phyloP scores from a whole-genome alignment of 176 grass and related monocot species.

The Oryza glumipatula region DNA sequence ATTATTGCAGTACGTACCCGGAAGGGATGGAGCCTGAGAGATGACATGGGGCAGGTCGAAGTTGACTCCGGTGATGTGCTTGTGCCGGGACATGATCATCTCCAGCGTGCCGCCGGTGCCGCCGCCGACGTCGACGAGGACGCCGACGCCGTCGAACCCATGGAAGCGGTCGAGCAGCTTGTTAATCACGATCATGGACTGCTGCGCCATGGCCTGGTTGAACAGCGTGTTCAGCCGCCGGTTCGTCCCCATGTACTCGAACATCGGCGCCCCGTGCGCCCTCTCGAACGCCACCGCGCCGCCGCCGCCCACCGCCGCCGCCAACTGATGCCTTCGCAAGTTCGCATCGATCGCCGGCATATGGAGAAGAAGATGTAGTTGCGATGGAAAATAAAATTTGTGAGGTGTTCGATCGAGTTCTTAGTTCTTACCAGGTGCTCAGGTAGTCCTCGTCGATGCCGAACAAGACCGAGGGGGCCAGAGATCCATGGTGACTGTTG shows the following conservation, averaged over 20 bases:
- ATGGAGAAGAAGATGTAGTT: no score
- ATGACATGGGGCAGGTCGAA: conserved; percentile 52
- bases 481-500: conserved; percentile 42
- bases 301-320: conserved; percentile 39
- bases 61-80: conserved; percentile 23
- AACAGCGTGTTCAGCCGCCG: conserved; percentile 37
- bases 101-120: conserved; percentile 33
- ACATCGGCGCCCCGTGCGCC: conserved; percentile 47
- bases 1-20: neutral
- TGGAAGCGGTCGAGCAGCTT: conserved; percentile 24
- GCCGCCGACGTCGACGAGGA: conserved; percentile 49
- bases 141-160: conserved; percentile 22
- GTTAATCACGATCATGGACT: conserved; percentile 35
- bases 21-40: neutral
- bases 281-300: conserved; percentile 41
- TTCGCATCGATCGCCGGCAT: no score
- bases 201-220: conserved; percentile 50
- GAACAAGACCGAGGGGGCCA: conserved; percentile 22
- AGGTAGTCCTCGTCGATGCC: conserved; percentile 26
- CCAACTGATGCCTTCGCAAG: conserved; percentile 5
- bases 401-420: no score
- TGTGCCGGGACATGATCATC: conserved; percentile 10
- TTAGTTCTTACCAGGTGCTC: neutral
- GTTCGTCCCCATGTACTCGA: conserved; percentile 46
- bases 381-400: no score